Conservation (phyloP, 192 early-diverging fungal species). For the Rhizophagus clarus region DNA sequence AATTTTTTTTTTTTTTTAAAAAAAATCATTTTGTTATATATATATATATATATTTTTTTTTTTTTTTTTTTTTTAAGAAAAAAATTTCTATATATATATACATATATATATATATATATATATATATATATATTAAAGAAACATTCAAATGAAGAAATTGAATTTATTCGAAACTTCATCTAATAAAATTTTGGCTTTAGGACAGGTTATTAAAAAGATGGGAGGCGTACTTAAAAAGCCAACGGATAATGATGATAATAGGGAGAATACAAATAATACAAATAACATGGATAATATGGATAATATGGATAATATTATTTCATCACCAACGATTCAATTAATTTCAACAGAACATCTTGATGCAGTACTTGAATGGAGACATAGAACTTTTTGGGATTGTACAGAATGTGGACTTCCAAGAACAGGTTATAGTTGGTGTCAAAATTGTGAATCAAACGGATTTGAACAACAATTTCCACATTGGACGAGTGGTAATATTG, state of each 20-base stretch:
- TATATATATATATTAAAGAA: too few species aligned
- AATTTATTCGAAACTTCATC: neutral
- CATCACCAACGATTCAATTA: neutral
- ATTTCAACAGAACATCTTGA: neutral
- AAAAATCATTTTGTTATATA: too few species aligned
- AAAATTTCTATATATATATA: too few species aligned
- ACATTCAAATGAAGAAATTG: neutral
- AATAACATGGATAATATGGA: too few species aligned
- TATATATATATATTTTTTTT: too few species aligned
- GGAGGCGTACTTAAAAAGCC: neutral
- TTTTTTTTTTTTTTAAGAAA: too few species aligned
- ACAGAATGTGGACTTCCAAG: conserved; percentile 2
- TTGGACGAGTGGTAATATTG: conserved; percentile 18
- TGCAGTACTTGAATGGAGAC: neutral
- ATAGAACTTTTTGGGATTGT: conserved; percentile 2
- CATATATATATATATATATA: too few species aligned
- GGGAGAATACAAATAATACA: neutral
- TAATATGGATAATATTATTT: neutral
- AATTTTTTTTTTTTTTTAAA: too few species aligned
- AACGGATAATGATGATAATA: neutral
- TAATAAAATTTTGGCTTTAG: neutral
- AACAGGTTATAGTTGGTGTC: conserved; percentile 25
- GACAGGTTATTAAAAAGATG: neutral
- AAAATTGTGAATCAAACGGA: neutral
- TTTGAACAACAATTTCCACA: neutral